Evolutionary conservation across 2,329 filamentous ascomycete genomes (phyloP).

Genomic region (Venturia aucupariae): DNA sequence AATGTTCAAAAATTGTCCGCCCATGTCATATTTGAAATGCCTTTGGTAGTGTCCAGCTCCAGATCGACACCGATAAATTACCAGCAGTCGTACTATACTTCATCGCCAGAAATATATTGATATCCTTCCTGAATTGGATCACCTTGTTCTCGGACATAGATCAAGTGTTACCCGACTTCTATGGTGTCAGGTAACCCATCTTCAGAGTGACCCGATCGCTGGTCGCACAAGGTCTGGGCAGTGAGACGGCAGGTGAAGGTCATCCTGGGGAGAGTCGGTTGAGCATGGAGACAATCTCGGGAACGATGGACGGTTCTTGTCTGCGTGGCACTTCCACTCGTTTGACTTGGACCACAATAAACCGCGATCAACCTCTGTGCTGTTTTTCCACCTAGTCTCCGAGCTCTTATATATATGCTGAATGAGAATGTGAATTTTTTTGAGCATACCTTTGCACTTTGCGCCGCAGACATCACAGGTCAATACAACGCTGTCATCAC

Average conservation of each 20-base stretch:
- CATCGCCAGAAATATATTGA: neutral
- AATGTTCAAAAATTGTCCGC: too few relatives aligned
- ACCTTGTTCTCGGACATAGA: neutral
- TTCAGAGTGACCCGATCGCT: neutral
- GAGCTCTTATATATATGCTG: neutral
- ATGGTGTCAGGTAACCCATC: neutral
- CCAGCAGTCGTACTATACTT: neutral
- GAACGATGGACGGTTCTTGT: neutral
- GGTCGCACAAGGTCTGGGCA: neutral
- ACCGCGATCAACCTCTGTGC: neutral
- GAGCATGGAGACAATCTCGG: neutral
- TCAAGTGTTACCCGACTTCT: neutral
- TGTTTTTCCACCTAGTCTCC: neutral
- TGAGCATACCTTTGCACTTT: slow-evolving; percentile 64
- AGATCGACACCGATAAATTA: neutral
- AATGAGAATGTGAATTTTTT: neutral
- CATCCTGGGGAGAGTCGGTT: neutral
- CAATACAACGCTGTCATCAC: slow-evolving; percentile 64
- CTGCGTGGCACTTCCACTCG: neutral
- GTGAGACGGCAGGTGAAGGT: neutral
- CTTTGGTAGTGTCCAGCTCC: neutral
- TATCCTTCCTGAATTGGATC: neutral
- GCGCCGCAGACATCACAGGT: slow-evolving; percentile 80
- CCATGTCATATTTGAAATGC: too few relatives aligned
- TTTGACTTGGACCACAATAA: neutral